Percentiles rank a stretch among this genome's conserved stretches.
Evolutionary conservation across 148 eudicot species (phyloP).

Genomic region (Arbutus unedo): DNA sequence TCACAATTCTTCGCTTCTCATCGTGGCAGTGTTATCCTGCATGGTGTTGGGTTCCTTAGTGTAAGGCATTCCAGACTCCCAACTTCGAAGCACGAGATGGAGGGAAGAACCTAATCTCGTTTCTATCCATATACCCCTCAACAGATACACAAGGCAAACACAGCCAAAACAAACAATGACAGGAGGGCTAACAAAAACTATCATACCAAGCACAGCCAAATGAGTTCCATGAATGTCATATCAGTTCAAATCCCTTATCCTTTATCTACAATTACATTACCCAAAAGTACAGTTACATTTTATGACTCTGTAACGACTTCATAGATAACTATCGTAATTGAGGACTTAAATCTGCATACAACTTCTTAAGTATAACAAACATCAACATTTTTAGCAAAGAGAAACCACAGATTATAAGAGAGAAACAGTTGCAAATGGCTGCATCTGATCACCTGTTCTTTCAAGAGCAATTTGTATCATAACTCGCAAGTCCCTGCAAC

Average conservation of each 20-base stretch:
- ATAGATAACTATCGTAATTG: neutral
- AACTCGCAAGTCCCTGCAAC: slow-evolving; percentile 77
- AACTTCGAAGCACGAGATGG: too few species aligned
- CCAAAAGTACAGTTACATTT: neutral
- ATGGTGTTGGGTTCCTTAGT: too few species aligned
- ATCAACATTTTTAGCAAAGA: neutral
- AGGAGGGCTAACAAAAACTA: neutral
- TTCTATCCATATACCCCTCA: neutral
- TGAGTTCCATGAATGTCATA: neutral
- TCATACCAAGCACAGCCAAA: neutral
- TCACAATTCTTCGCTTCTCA: too few species aligned
- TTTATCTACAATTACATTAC: neutral
- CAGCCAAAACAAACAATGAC: neutral
- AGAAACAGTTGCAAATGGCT: slow-evolving; percentile 18
- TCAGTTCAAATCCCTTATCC: neutral
- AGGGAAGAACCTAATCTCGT: neutral
- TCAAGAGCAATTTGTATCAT: slow-evolving; percentile 76
- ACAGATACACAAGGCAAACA: neutral
- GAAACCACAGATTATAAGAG: neutral
- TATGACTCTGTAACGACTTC: neutral
- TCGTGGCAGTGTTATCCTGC: too few species aligned
- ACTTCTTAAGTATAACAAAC: slow-evolving; percentile 13
- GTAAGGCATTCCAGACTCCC: too few species aligned
- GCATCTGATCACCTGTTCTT: slow-evolving; percentile 18
- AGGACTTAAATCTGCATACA: neutral